Conservation (phyloP, 371 early-diverging fungal species). For the Mortierella sp. region DNA sequence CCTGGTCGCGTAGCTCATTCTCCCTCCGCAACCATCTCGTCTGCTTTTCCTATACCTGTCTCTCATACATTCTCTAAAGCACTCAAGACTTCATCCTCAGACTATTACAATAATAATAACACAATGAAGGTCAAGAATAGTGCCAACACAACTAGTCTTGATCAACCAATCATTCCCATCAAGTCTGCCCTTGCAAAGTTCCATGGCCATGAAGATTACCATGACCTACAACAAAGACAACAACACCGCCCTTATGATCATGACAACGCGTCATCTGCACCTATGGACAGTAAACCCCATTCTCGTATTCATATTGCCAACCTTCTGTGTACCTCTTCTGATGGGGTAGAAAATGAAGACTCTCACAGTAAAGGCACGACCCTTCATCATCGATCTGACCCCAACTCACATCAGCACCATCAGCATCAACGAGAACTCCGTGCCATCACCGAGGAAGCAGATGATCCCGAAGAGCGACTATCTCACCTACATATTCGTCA, state of each 20-base stretch:
- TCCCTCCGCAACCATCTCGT: slow-evolving; percentile 16
- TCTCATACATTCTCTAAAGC: slow-evolving; percentile 17
- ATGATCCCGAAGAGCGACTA: slow-evolving; percentile 6
- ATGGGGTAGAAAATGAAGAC: slow-evolving; percentile 3
- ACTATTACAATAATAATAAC: slow-evolving; percentile 1
- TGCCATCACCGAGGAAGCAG: slow-evolving; percentile 38
- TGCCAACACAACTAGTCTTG: slow-evolving; percentile 16
- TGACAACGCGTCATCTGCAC: slow-evolving; percentile 8
- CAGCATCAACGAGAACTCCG: slow-evolving; percentile 21
- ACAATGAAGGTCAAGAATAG: slow-evolving; percentile 27
- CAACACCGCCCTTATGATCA: not conserved
- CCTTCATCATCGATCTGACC: slow-evolving; percentile 5
- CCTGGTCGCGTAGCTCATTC: slow-evolving; percentile 24
- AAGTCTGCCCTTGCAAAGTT: slow-evolving; percentile 23
- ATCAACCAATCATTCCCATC: slow-evolving; percentile 38
- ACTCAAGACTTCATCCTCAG: slow-evolving; percentile 16
- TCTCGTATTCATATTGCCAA: slow-evolving; percentile 45
- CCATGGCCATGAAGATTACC: slow-evolving; percentile 15
- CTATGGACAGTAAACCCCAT: slow-evolving; percentile 9
- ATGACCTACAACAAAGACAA: not conserved
- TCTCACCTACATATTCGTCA: not conserved
- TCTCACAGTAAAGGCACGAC: slow-evolving; percentile 1
- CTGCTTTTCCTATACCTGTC: slow-evolving; percentile 15
- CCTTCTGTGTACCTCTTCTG: slow-evolving; percentile 32
- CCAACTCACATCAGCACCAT: slow-evolving; percentile 11